phyloP scores from a whole-genome alignment of 495 filamentous ascomycete genomes.

The Aspergillus heteromorphus region DNA sequence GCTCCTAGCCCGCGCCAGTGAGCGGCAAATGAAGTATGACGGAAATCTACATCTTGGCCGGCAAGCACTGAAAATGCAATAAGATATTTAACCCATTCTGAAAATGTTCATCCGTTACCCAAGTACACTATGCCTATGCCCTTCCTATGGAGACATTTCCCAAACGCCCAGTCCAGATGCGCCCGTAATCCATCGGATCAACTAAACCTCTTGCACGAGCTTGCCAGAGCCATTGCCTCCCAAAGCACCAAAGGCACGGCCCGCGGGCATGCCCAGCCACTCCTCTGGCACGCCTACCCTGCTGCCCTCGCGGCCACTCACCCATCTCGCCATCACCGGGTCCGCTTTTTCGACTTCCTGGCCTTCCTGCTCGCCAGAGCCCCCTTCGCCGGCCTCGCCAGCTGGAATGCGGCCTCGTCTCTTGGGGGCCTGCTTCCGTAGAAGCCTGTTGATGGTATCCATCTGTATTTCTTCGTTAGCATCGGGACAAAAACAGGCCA shows the following conservation, averaged over 20 bases:
- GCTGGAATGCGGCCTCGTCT: conserved; percentile 51
- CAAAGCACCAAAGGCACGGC: conserved; percentile 62
- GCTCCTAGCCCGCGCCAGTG: not conserved
- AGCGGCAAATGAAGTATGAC: no score
- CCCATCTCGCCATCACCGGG: conserved; percentile 71
- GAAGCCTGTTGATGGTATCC: conserved; percentile 96
- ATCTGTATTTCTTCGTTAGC: conserved; percentile 47
- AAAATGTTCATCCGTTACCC: not conserved
- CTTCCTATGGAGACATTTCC: not conserved
- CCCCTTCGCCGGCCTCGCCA: conserved; percentile 42
- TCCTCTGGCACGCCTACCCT: conserved; percentile 72
- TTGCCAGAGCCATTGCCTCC: conserved; percentile 28
- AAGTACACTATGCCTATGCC: not conserved
- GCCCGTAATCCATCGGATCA: conserved; percentile 1
- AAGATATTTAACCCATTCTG: not conserved
- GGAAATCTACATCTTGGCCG: not conserved
- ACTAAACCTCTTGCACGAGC: conserved; percentile 44
- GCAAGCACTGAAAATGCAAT: not conserved
- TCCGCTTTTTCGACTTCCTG: conserved; percentile 54
- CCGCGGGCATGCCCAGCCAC: conserved; percentile 67
- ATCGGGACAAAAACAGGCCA: not conserved
- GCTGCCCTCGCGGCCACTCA: conserved; percentile 65
- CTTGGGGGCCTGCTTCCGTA: conserved; percentile 94
- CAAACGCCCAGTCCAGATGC: conserved; percentile 25
- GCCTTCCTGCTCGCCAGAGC: conserved; percentile 51